Evolutionary conservation across 768 basidiomycete species (phyloP).

Genomic region (Russula dissimulans): DNA sequence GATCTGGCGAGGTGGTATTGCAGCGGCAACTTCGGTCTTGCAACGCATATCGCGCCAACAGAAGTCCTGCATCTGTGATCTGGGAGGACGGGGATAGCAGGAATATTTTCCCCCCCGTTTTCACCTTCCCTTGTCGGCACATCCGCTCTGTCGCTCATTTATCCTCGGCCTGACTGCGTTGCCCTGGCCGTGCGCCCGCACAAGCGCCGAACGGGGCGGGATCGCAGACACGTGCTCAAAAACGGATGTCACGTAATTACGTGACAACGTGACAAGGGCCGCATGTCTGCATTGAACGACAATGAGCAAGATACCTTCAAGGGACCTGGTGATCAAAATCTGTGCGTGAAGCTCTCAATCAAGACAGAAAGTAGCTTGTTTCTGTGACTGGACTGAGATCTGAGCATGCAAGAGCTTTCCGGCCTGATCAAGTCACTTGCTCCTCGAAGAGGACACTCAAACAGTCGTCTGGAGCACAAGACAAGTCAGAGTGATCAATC

Average conservation of each 20-base stretch:
- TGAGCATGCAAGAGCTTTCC: conserved; percentile 11
- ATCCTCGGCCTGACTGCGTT: no score
- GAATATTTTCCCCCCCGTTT: not conserved
- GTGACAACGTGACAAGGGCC: conserved; percentile 16
- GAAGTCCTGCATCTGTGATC: not conserved
- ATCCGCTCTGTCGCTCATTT: not conserved
- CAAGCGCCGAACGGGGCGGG: not conserved
- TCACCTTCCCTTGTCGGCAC: not conserved
- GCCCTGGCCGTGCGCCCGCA: not conserved
- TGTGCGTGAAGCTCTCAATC: conserved; percentile 4
- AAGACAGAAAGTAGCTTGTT: conserved; percentile 3
- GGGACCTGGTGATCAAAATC: conserved; percentile 7
- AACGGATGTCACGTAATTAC: conserved; percentile 13
- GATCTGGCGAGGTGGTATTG: not conserved
- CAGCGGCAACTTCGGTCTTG: not conserved
- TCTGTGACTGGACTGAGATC: conserved; percentile 15
- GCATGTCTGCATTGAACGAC: conserved; percentile 13
- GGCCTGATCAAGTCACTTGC: conserved; percentile 1
- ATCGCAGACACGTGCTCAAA: conserved; percentile 7
- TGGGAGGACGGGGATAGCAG: not conserved
- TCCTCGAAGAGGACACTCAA: conserved; percentile 8
- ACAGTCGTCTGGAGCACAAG: conserved; percentile 2
- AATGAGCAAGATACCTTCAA: conserved; percentile 15
- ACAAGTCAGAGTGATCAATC: conserved; percentile 17
- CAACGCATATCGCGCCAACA: not conserved